Conservation (phyloP, 305 asterid species). For the Fraxinus latifolia region DNA sequence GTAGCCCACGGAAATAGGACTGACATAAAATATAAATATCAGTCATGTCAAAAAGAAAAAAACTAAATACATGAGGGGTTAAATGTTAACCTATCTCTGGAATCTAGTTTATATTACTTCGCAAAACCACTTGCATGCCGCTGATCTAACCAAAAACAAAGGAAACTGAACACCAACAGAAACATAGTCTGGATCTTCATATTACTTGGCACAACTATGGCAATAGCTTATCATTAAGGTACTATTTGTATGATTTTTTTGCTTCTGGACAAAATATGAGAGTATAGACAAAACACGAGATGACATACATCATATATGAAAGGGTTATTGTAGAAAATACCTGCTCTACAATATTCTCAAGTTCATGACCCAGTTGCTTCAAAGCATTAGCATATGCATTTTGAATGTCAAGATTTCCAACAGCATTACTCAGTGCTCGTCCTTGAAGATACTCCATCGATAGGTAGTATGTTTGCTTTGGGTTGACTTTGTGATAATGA, state of each 20-base stretch:
- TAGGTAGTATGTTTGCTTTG: conserved; percentile 94
- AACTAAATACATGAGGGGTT: neutral
- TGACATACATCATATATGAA: conserved; percentile 9
- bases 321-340: conserved; percentile 36
- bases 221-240: neutral
- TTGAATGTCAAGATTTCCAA: conserved; percentile 83
- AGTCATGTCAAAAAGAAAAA: neutral
- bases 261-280: neutral
- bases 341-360: conserved; percentile 90
- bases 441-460: conserved; percentile 99
- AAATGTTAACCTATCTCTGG: neutral
- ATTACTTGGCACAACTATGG: neutral
- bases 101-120: neutral
- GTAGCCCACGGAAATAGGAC: neutral
- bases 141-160: conserved; percentile 1
- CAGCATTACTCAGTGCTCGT: conserved; percentile 91
- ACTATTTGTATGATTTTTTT: neutral
- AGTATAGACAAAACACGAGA: neutral
- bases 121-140: conserved; percentile 8
- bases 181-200: neutral
- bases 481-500: conserved; percentile 83
- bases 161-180: conserved; percentile 15
- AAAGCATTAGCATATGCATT: conserved; percentile 86
- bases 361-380: conserved; percentile 77
- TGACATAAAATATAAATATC: neutral